Evolutionary conservation across 1,284 basidiomycete species (phyloP), one percentile per base, ranked within the genome.

Genomic region (Austroboletus niveus): DNA sequence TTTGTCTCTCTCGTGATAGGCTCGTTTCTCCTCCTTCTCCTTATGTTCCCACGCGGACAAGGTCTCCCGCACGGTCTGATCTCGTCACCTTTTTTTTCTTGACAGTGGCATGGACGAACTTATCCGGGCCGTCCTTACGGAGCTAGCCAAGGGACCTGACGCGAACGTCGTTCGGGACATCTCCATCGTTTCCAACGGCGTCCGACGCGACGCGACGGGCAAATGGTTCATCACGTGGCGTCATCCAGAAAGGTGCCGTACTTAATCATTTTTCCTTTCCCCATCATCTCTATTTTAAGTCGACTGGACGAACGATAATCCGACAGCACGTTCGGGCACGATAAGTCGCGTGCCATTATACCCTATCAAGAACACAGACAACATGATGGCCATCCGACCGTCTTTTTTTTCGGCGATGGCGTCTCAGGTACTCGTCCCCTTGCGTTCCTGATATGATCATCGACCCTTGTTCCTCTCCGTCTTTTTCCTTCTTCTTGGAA

Each of bases 361-460:
- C 93, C 92, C 0, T 98, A 97, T 73, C 58, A 7, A 30, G 55
- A 50, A 31, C 49, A 65, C 4, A 54, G 62, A 53, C 77, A 84
- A 22, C 78, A 95, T 39, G 65, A 78, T 4, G 68, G 83, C 6
- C 57, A 39, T 52, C 94, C 94, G 3, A 87, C 82, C 1, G 75
- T 95, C 15, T 94, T 97, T 73, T 97, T 96, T 81, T 94, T 95
- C 60, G 94, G 94, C 1, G 94, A 98, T 66, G 94, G 94, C 42
- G 94, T 96, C 49, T 92, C 89, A 54, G 90, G 90, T 88, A 51
- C 44, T 79, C 5, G 68, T 3, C n/a, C 39, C 20, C 14, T 22
- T 6, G 31, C 31, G 12, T 32, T 32, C 12, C 31, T 8, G 22
- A 24, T 24, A 24, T 24, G 22, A 24, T 24, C 4, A 24, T 24